Percentiles rank a stretch among this genome's conserved stretches.
phyloP scores from a whole-genome alignment of 192 early-diverging fungal genomes.

The Coemansia asiatica region DNA sequence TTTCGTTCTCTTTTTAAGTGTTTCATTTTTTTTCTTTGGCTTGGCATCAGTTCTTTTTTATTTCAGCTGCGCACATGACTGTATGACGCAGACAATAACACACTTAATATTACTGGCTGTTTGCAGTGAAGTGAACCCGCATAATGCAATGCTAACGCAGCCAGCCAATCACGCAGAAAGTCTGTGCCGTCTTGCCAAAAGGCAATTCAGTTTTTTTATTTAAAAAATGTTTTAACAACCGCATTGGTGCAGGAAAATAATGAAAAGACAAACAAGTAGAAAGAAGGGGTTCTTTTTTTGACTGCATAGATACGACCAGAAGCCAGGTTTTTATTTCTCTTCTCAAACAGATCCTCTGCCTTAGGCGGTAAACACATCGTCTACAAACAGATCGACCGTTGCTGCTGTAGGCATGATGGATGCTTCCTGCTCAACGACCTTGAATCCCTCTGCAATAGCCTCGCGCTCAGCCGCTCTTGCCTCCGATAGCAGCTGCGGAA shows the following conservation, averaged over 20 bases:
- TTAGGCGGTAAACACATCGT: background rate
- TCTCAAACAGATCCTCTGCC: background rate
- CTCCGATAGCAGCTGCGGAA: conserved; percentile 29
- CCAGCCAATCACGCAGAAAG: background rate
- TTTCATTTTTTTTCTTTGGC: background rate
- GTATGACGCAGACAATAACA: conserved; percentile 11
- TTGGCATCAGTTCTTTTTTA: background rate
- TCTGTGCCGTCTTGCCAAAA: background rate
- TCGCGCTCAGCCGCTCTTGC: conserved; percentile 13
- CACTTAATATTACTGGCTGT: background rate
- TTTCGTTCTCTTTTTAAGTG: background rate
- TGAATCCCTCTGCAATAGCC: background rate
- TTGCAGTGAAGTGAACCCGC: background rate
- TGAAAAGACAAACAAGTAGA: background rate
- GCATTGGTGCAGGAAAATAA: background rate
- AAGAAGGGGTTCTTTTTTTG: too few relatives aligned
- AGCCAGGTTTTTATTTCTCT: too few relatives aligned
- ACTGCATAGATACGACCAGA: too few relatives aligned
- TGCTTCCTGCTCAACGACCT: background rate
- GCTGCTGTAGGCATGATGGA: background rate
- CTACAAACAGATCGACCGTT: conserved; percentile 4
- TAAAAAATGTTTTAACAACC: background rate
- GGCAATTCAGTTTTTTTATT: background rate
- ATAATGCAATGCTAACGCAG: background rate
- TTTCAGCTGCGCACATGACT: conserved; percentile 8